Evolutionary conservation across 768 basidiomycete genomes (phyloP), one percentile per base, ranked within the genome.

Genomic region (Aureoboletus auriporus): DNA sequence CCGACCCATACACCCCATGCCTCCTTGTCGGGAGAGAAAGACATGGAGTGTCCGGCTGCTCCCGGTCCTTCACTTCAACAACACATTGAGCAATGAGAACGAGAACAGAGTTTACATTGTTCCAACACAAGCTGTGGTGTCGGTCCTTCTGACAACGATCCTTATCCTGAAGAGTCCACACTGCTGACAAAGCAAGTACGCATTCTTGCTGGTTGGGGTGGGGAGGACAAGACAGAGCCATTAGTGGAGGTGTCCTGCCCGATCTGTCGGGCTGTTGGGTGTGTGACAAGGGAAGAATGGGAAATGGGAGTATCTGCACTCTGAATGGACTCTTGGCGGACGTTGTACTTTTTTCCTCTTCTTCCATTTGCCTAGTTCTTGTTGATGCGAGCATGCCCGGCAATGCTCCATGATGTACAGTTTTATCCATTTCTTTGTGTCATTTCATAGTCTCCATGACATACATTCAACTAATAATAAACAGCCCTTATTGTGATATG

Each of bases 141-240:
- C 27, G 89, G 86, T 0, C 86, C 86, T 7, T 81, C 79, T 12
- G 86, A 88, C 48, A 85, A 87, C 13, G 84, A 86, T 37, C 85
- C 85, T 12, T 67, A 66, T 38, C 65, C 74, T 5, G 63, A 61
- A 42, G 44, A 63, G 14, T 57, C 61, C 0, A 63, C 58, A 8
- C 16, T 46, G 5, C 41, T 41, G 20, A 54, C 47, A 37, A 62
- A 58, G 44, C 61, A 60, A 41, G 50, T 63, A 8, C 43, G 20
- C 10, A 70, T 71, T 28, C 52, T 72, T 13, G 77, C 83, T 11
- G 71, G 83, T n/a, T 78, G 76, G 69, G 84, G 82, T 20, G 75
- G 70, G 11, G 74, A 78, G 45, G 73, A 69, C 30, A 65, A 62
- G 46, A 64, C 71, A 37, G 64, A 60, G 20, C 64, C 61, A 12